phyloP scores from a whole-genome alignment of 371 early-diverging fungal species.

The Basidiobolus heterosporus region DNA sequence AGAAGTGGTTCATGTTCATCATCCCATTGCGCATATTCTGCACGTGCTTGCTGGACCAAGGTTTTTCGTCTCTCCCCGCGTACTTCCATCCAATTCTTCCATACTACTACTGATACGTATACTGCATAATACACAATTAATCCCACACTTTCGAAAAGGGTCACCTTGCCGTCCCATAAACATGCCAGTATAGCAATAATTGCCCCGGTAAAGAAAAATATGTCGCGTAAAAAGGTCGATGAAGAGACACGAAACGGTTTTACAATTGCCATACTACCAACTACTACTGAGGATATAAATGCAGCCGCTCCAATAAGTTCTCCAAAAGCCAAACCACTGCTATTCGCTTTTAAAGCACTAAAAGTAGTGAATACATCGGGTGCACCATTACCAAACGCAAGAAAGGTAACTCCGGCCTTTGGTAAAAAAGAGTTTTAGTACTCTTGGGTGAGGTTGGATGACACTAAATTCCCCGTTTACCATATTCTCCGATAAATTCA shows the following conservation, averaged over 20 bases:
- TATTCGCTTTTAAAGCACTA: constrained; percentile 50
- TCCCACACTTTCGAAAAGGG: constrained; percentile 33
- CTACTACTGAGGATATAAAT: constrained; percentile 56
- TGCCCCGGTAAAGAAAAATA: constrained; percentile 46
- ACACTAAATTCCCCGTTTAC: constrained; percentile 12
- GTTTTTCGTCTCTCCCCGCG: constrained; percentile 4
- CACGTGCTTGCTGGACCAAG: constrained; percentile 9
- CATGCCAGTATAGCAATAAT: constrained; percentile 34
- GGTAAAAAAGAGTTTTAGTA: background rate
- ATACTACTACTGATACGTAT: constrained; percentile 38
- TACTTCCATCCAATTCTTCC: constrained; percentile 29
- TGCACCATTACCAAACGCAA: constrained; percentile 75
- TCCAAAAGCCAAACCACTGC: constrained; percentile 62
- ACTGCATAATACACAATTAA: constrained; percentile 30
- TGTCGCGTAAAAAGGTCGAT: constrained; percentile 50
- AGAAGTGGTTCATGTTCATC: too few species aligned
- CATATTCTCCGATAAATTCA: constrained; percentile 41
- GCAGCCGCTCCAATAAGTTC: constrained; percentile 66
- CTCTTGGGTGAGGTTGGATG: background rate
- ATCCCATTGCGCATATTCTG: constrained; percentile 15
- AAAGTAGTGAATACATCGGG: constrained; percentile 70
- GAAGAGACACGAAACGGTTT: constrained; percentile 42
- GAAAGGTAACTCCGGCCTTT: constrained; percentile 67
- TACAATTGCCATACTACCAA: constrained; percentile 54
- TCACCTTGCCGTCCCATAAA: constrained; percentile 36